Evolutionary conservation across 257 asterid species (phyloP).

Genomic region (Jaltomata sinuosa): DNA sequence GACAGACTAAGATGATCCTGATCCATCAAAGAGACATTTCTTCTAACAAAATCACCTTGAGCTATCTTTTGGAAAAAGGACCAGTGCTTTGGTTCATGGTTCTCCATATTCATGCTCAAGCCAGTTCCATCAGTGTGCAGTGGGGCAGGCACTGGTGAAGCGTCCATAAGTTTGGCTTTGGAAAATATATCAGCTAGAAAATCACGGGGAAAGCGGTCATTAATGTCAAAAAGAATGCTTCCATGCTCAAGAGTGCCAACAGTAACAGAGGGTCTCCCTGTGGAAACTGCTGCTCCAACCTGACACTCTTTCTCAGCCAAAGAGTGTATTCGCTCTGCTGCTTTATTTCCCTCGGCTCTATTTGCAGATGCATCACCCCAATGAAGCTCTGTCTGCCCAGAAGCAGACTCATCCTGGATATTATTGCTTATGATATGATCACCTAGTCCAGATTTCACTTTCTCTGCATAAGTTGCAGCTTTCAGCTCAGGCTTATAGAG

Average conservation of each 20-base stretch:
- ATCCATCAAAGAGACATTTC: slow-evolving; percentile 80
- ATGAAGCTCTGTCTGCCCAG: not conserved
- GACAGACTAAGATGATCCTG: slow-evolving; percentile 69
- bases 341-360: slow-evolving; percentile 11
- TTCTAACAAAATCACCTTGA: slow-evolving; percentile 45
- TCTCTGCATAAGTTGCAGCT: slow-evolving; percentile 18
- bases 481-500: slow-evolving; percentile 24
- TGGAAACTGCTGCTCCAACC: slow-evolving; percentile 18
- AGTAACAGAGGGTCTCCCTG: slow-evolving; percentile 25
- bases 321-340: slow-evolving; percentile 14
- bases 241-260: slow-evolving; percentile 26
- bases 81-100: slow-evolving; percentile 79
- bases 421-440: slow-evolving; percentile 14
- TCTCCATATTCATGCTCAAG: slow-evolving; percentile 54
- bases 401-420: slow-evolving; percentile 25
- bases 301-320: slow-evolving; percentile 22
- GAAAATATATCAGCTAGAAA: slow-evolving; percentile 73
- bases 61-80: slow-evolving; percentile 73
- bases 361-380: slow-evolving; percentile 6
- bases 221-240: slow-evolving; percentile 63
- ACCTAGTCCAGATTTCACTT: slow-evolving; percentile 20
- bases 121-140: slow-evolving; percentile 51
- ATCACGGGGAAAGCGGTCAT: slow-evolving; percentile 81
- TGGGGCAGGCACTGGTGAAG: slow-evolving; percentile 23
- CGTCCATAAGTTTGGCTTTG: slow-evolving; percentile 31